Evolutionary conservation across 192 early-diverging fungal species (phyloP).

Genomic region (Coemansia pectinata): DNA sequence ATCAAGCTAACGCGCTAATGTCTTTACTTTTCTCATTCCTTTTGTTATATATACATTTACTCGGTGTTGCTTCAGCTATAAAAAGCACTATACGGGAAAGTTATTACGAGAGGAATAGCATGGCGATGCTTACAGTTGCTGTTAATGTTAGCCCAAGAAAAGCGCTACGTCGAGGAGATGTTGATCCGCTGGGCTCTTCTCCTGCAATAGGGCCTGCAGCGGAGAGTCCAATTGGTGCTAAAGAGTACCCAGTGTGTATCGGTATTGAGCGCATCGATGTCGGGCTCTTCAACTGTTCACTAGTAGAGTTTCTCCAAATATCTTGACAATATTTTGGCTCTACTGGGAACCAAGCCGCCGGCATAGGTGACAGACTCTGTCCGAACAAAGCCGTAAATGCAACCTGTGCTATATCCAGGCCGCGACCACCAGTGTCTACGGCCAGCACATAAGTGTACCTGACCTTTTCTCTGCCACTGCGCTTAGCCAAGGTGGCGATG

Average conservation of each 20-base stretch:
- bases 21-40: neutral
- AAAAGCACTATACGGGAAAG: neutral
- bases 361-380: conserved; percentile 48
- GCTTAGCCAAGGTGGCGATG: conserved; percentile 16
- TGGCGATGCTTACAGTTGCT: neutral
- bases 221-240: conserved; percentile 25
- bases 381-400: conserved; percentile 56
- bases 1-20: conserved; percentile 64
- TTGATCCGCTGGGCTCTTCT: neutral
- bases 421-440: conserved; percentile 57
- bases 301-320: conserved; percentile 47
- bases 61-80: neutral
- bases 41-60: conserved; percentile 1
- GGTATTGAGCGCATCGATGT: conserved; percentile 32
- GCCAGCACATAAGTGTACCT: conserved; percentile 55
- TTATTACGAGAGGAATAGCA: neutral
- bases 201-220: neutral
- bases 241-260: conserved; percentile 14
- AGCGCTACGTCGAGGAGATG: neutral
- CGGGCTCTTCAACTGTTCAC: conserved; percentile 19
- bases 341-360: conserved; percentile 53
- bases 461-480: conserved; percentile 9
- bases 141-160: neutral
- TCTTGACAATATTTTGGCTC: conserved; percentile 44
- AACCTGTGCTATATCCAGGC: conserved; percentile 55